phyloP scores from a whole-genome alignment of 2,329 filamentous ascomycete genomes.

The Epichloe uncinata region DNA sequence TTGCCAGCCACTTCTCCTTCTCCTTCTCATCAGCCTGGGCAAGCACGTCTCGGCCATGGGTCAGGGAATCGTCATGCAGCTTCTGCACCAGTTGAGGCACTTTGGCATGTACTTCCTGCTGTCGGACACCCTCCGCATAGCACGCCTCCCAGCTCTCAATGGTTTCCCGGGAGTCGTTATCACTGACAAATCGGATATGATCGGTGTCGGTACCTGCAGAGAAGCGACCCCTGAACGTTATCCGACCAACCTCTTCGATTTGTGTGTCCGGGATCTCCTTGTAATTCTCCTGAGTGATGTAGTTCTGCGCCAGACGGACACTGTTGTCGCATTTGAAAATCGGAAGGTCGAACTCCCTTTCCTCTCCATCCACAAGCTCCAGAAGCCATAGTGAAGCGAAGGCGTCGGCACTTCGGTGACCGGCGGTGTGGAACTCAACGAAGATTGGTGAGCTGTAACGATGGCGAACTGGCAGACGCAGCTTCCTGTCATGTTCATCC shows the following conservation, averaged over 20 bases:
- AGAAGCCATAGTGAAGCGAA: slow-evolving; percentile 80
- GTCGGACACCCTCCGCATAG: slow-evolving; percentile 70
- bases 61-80: slow-evolving; percentile 70
- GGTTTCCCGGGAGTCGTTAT: slow-evolving; percentile 83
- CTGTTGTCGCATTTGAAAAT: slow-evolving; percentile 75
- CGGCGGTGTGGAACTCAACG: slow-evolving; percentile 64
- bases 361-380: slow-evolving; percentile 69
- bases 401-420: slow-evolving; percentile 56
- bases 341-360: slow-evolving; percentile 68
- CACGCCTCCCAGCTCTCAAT: slow-evolving; percentile 94
- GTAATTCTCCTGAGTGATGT: slow-evolving; percentile 71
- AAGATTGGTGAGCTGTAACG: slow-evolving; percentile 83
- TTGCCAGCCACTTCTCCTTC: slow-evolving; percentile 64
- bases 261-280: slow-evolving; percentile 57
- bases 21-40: slow-evolving; percentile 59
- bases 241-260: slow-evolving; percentile 65
- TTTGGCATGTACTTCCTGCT: slow-evolving; percentile 55
- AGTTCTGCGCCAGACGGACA: slow-evolving; percentile 74
- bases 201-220: slow-evolving; percentile 82
- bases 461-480: slow-evolving; percentile 77
- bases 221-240: slow-evolving; percentile 75
- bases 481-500: slow-evolving; percentile 23
- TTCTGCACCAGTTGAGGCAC: slow-evolving; percentile 59
- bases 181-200: slow-evolving; percentile 69
- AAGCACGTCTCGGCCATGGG: slow-evolving; percentile 68